Conservation (phyloP, 169 alveolate species). For the Perkinsus marinus region DNA sequence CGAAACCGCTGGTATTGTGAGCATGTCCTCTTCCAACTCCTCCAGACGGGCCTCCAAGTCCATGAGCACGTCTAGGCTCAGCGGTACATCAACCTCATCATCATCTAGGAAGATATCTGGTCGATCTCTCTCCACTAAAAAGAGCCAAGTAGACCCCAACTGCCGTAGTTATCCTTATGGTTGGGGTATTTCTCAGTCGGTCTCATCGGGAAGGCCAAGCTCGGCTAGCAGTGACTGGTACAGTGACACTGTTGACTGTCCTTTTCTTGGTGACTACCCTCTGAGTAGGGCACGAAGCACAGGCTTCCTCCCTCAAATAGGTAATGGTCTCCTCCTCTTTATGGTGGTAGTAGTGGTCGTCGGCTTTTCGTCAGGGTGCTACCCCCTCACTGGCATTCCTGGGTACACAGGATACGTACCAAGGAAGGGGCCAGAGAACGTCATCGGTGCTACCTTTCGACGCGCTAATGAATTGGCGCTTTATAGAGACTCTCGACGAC, state of each 20-base stretch:
- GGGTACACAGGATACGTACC: neutral
- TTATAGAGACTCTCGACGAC: neutral
- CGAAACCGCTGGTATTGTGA: no score
- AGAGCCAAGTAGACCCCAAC: no score
- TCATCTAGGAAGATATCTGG: no score
- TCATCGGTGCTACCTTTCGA: neutral
- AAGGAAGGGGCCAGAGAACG: neutral
- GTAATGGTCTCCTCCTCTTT: neutral
- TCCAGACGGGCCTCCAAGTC: neutral
- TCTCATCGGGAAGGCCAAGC: neutral
- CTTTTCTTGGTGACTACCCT: neutral
- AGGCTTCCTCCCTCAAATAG: neutral
- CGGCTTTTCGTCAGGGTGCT: neutral
- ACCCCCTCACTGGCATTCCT: neutral
- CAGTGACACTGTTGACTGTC: neutral
- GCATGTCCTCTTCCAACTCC: neutral
- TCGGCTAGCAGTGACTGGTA: neutral
- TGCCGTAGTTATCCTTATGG: no score
- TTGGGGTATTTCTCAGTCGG: no score
- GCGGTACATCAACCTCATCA: neutral
- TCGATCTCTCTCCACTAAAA: no score
- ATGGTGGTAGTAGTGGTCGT: no score
- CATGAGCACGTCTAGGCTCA: neutral
- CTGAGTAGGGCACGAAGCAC: neutral
- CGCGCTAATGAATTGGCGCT: neutral